Evolutionary conservation across 345 rosid species (phyloP).

Genomic region (Gossypium mustelinum): DNA sequence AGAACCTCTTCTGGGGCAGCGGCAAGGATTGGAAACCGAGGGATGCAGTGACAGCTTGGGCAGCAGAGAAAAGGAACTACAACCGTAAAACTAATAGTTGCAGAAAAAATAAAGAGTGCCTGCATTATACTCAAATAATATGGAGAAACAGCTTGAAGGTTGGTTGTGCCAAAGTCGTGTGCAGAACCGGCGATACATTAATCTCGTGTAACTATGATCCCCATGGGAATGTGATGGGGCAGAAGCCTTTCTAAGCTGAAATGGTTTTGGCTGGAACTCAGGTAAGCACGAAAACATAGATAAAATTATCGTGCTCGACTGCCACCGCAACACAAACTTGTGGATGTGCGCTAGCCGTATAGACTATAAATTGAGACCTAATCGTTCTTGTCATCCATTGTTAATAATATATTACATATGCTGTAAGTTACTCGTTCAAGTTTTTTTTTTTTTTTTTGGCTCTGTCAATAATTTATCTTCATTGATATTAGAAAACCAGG

Average conservation of each 20-base stretch:
- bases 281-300: neutral
- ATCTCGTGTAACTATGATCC: slow-evolving; percentile 58
- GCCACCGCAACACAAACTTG: neutral
- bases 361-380: neutral
- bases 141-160: slow-evolving; percentile 55
- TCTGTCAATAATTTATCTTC: too few relatives aligned
- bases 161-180: slow-evolving; percentile 48
- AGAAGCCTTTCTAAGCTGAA: slow-evolving; percentile 47
- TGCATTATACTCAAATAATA: slow-evolving; percentile 61
- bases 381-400: neutral
- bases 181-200: slow-evolving; percentile 50
- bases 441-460: too few relatives aligned
- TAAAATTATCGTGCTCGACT: neutral
- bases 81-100: slow-evolving; percentile 43
- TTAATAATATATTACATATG: neutral
- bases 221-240: slow-evolving; percentile 56
- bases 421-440: neutral
- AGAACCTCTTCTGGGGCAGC: slow-evolving; percentile 62
- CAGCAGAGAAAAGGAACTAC: slow-evolving; percentile 40
- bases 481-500: too few relatives aligned
- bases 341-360: neutral
- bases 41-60: slow-evolving; percentile 55
- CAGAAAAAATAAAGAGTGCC: slow-evolving; percentile 32
- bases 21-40: slow-evolving; percentile 46
- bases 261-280: neutral